Conservation (phyloP, 352 stramenopile species). For the Phytophthora ramorum region DNA sequence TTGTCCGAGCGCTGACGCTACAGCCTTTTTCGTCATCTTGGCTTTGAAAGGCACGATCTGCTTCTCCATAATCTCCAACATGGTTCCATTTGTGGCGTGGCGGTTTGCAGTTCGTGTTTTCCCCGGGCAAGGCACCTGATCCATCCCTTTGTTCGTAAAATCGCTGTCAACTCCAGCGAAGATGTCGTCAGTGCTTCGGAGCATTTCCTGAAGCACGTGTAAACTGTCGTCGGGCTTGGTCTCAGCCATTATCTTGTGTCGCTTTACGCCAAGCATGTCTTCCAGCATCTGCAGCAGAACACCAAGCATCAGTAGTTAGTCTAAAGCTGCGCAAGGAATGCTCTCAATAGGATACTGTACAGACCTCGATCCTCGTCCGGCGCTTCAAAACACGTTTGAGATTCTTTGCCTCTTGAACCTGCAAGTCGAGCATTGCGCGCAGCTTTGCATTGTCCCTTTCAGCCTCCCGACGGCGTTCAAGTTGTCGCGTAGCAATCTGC, state of each 20-base stretch:
- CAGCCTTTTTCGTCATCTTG: conserved; percentile 6
- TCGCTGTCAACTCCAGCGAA: conserved; percentile 20
- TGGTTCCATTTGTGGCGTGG: conserved; percentile 16
- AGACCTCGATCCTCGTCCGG: conserved; percentile 14
- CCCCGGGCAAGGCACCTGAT: conserved; percentile 15
- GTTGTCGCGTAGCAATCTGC: conserved; percentile 22
- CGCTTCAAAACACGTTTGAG: conserved; percentile 25
- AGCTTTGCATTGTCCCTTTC: conserved; percentile 31
- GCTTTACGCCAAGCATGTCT: conserved; percentile 20
- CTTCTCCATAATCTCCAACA: conserved; percentile 34
- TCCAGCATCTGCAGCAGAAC: conserved; percentile 13
- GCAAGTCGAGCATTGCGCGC: conserved; percentile 22
- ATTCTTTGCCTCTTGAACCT: conserved; percentile 33
- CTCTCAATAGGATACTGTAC: neutral
- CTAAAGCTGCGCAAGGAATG: too few species aligned
- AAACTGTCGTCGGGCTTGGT: neutral
- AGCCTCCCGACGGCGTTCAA: conserved; percentile 14
- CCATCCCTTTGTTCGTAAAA: conserved; percentile 13
- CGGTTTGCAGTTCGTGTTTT: conserved; percentile 10
- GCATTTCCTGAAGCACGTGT: conserved; percentile 11
- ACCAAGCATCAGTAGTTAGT: neutral
- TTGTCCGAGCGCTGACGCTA: conserved; percentile 16
- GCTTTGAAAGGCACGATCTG: conserved; percentile 25
- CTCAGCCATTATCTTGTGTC: conserved; percentile 7
- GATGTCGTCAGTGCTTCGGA: conserved; percentile 19